A percentile compares a stretch with the other conserved stretches of the same genome.
These are phyloP conservation scores for Paragyromitra xinjiangensis DNA, from an alignment of 495 filamentous ascomycete genomes.

Conservation along the genomic window DNA sequence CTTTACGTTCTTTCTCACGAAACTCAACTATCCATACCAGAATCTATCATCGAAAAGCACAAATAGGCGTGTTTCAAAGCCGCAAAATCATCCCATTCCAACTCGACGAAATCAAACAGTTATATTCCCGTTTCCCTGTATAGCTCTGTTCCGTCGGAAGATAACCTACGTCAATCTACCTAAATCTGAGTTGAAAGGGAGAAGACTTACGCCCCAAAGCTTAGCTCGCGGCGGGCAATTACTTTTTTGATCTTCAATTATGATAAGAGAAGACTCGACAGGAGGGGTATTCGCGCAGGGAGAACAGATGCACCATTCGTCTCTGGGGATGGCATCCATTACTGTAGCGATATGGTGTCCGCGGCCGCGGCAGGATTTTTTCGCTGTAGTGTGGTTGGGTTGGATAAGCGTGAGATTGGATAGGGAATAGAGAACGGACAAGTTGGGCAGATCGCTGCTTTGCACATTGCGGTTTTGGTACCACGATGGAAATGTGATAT, in stretches of 20 bases:
- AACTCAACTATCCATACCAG: no score
- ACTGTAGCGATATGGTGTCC: constrained; percentile 8
- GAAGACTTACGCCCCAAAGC: constrained; percentile 3
- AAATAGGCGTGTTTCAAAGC: background rate
- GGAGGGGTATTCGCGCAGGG: background rate
- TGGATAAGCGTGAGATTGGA: background rate
- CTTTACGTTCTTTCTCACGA: background rate
- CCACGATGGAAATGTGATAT: background rate
- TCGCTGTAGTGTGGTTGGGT: background rate
- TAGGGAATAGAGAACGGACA: background rate
- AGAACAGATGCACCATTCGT: constrained; percentile 11
- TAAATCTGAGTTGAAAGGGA: background rate
- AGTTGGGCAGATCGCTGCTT: constrained; percentile 1
- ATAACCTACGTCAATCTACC: no score
- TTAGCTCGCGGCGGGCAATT: constrained; percentile 1
- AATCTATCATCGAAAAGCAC: background rate
- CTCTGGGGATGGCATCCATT: background rate
- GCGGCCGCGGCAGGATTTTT: constrained; percentile 3
- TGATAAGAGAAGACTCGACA: background rate
- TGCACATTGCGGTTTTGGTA: background rate
- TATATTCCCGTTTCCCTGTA: background rate
- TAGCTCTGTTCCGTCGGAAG: background rate
- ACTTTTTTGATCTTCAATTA: background rate
- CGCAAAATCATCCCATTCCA: background rate
- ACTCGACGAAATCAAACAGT: background rate